Evolutionary conservation across 768 basidiomycete species (phyloP).

Genomic region (Hemileccinum impolitum): DNA sequence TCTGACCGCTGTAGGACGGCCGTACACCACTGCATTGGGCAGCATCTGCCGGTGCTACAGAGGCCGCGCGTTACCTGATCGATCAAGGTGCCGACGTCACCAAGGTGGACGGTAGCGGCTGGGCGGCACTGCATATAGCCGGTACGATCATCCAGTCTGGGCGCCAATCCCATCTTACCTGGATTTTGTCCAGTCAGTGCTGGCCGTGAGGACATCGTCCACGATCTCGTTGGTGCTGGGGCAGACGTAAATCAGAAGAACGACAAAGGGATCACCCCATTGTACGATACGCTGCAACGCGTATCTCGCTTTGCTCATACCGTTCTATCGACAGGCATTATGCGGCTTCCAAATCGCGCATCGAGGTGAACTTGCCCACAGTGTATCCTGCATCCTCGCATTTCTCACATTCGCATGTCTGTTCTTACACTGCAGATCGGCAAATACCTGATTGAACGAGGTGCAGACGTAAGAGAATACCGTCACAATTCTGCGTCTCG

Average conservation of each 20-base stretch:
- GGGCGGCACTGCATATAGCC: conserved; percentile 80
- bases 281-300: conserved; percentile 47
- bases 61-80: conserved; percentile 64
- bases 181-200: conserved; percentile 58
- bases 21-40: conserved; percentile 87
- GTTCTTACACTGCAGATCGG: conserved; percentile 67
- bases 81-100: conserved; percentile 67
- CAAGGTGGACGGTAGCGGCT: conserved; percentile 61
- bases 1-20: conserved; percentile 50
- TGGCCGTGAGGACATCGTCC: conserved; percentile 70
- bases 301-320: conserved; percentile 2
- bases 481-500: conserved; percentile 27
- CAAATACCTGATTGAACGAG: conserved; percentile 76
- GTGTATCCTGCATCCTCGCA: conserved; percentile 18
- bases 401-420: conserved; percentile 24
- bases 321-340: conserved; percentile 62
- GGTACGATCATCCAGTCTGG: conserved; percentile 37
- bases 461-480: conserved; percentile 77
- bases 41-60: conserved; percentile 66
- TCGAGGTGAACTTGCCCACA: conserved; percentile 58
- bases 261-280: conserved; percentile 76
- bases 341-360: conserved; percentile 86
- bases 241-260: conserved; percentile 79
- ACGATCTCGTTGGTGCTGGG: conserved; percentile 76
- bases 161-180: neutral